phyloP scores from a whole-genome alignment of 176 grass and related monocot genomes.

The Carex myosuroides region DNA sequence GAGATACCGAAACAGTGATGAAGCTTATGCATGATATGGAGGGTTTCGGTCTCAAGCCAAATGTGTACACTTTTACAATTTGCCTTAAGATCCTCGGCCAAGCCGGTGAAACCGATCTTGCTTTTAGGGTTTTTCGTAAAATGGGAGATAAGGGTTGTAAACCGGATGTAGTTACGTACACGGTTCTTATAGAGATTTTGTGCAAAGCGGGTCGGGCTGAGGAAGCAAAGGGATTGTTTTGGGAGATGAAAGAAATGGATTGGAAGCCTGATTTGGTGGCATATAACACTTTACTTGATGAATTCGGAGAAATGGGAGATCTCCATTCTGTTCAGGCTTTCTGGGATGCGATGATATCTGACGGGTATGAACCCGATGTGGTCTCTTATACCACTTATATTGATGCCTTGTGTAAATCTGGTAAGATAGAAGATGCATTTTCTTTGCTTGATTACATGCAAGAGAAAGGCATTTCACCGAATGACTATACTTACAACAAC shows the following conservation, averaged over 20 bases:
- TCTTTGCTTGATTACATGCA: constrained; percentile 56
- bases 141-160: constrained; percentile 68
- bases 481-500: constrained; percentile 79
- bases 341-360: constrained; percentile 61
- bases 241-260: constrained; percentile 69
- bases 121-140: constrained; percentile 38
- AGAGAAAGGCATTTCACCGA: constrained; percentile 47
- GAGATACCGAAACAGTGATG: constrained; percentile 45
- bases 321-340: constrained; percentile 45
- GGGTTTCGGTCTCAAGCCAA: constrained; percentile 54
- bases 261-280: constrained; percentile 78
- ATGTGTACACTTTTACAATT: constrained; percentile 94
- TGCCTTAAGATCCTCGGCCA: constrained; percentile 78
- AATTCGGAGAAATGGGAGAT: constrained; percentile 68
- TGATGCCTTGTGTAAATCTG: constrained; percentile 66
- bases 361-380: constrained; percentile 73
- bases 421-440: constrained; percentile 56
- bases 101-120: constrained; percentile 46
- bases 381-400: constrained; percentile 54
- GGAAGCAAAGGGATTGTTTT: constrained; percentile 74
- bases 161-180: constrained; percentile 71
- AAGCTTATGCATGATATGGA: constrained; percentile 67
- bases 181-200: constrained; percentile 67
- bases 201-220: constrained; percentile 51
- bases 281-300: constrained; percentile 80